Evolutionary conservation across 164 flowering plant species (phyloP), one percentile per base, ranked within the genome.

Genomic region (Magnolia changhungtana): DNA sequence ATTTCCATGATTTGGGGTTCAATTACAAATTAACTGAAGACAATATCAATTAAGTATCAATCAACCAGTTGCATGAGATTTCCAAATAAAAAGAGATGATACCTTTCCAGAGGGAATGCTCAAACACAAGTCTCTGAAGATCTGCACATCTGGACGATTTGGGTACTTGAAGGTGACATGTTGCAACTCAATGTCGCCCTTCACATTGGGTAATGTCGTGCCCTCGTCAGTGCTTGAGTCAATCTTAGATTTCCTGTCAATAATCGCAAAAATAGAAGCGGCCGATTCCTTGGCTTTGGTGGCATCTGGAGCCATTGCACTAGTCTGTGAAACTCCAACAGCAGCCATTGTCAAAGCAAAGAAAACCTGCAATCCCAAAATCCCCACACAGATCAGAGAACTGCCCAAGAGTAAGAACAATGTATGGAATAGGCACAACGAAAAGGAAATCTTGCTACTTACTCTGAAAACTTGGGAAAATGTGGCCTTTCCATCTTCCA

Each of bases 301-400:
- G 14, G 76, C n/a, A 77, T 85, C 90, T 37, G 92, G 86, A 52
- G 81, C 80, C 18, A 86, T 1, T 29, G 76, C 63, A 61, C 87
- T 75, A 13, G 86, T 77, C n/a, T 87, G 86, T n/a, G 92, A 88
- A 72, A 90, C 75, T 31, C 90, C 89, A 1, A 82, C 13, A 29
- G 90, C 88, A 24, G 89, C 63, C 59, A 88, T 80, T 21, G 91
- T 82, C 72, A 89, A 63, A 73, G 90, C 91, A 82, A 88, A 88
- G 85, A 89, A 89, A 64, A 88, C 92, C 92, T 89, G 83, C 82
- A 21, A 11, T 50, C 49, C n/a, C 18, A 20, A 69, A 20, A 58
- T 8, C 21, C 8, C 19, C 31, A 3, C 16, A 1, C n/a, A 29
- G 19, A 20, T 68, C 65, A 75, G 6, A 21, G 18, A 16, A 31